These are phyloP conservation scores for Wickerhamia fluorescens DNA, from an alignment of 805 yeast species.

Conservation along the genomic window DNA sequence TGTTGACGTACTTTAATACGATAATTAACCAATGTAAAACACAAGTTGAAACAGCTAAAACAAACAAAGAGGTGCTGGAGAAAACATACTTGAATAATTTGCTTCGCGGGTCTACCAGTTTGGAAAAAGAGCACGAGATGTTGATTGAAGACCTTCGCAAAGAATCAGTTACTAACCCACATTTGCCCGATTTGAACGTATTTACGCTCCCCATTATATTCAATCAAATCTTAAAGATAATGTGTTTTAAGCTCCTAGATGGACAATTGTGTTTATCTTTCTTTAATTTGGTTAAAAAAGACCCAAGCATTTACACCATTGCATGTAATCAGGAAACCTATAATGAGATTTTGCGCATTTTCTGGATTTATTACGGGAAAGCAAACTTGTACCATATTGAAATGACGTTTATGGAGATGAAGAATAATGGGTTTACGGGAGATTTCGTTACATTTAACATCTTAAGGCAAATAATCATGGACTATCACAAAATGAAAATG, in stretches of 20 bases:
- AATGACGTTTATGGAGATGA: slow-evolving; percentile 30
- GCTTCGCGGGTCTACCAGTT: slow-evolving; percentile 7
- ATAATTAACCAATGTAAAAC: slow-evolving; percentile 9
- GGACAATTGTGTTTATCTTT: slow-evolving; percentile 30
- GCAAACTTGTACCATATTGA: slow-evolving; percentile 28
- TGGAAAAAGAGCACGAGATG: slow-evolving; percentile 12
- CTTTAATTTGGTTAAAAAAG: slow-evolving; percentile 28
- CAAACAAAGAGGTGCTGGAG: slow-evolving; percentile 4
- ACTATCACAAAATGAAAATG: slow-evolving; percentile 27
- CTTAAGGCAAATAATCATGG: slow-evolving; percentile 26
- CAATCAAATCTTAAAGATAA: slow-evolving; percentile 21
- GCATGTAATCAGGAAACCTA: slow-evolving; percentile 36
- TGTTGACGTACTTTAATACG: slow-evolving; percentile 12
- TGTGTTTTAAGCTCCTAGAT: slow-evolving; percentile 20
- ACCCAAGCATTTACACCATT: slow-evolving; percentile 25
- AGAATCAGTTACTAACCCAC: slow-evolving; percentile 12
- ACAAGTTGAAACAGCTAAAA: slow-evolving; percentile 3
- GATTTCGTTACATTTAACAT: slow-evolving; percentile 29
- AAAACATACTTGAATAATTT: slow-evolving; percentile 9
- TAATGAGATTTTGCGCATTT: slow-evolving; percentile 28
- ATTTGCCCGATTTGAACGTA: slow-evolving; percentile 21
- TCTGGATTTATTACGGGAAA: slow-evolving; percentile 35
- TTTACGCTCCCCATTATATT: slow-evolving; percentile 30
- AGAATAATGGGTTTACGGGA: slow-evolving; percentile 34
- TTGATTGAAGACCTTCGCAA: slow-evolving; percentile 11